A percentile compares a stretch with the other conserved stretches of the same genome.
Conservation (phyloP, 306 rosid species). For the Oemleria cerasiformis region DNA sequence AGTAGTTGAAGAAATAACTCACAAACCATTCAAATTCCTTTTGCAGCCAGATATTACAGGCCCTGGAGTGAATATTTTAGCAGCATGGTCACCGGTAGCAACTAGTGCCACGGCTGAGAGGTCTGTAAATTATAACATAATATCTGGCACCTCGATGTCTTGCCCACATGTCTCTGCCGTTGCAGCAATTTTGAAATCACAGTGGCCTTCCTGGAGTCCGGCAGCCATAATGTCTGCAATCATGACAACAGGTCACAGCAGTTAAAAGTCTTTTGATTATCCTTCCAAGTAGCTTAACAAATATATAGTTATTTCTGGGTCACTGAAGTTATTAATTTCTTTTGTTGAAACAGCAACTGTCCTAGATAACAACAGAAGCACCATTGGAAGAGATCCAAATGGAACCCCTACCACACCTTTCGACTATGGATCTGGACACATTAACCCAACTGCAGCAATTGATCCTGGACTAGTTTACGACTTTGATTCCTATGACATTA, state of each 20-base stretch:
- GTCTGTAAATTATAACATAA: slow-evolving; percentile 54
- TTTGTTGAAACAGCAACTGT: slow-evolving; percentile 43
- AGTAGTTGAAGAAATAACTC: not conserved
- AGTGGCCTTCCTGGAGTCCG: slow-evolving; percentile 57
- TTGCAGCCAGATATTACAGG: slow-evolving; percentile 65
- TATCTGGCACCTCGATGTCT: slow-evolving; percentile 71
- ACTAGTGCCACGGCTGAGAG: slow-evolving; percentile 39
- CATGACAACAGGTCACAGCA: slow-evolving; percentile 51
- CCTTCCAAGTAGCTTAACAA: not conserved
- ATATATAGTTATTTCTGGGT: slow-evolving; percentile 3
- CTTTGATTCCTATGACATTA: slow-evolving; percentile 51
- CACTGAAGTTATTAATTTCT: slow-evolving; percentile 7
- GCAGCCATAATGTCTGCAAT: slow-evolving; percentile 67
- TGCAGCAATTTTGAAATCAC: slow-evolving; percentile 51
- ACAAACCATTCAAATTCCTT: slow-evolving; percentile 10
- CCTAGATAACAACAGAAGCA: slow-evolving; percentile 36
- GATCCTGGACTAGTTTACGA: slow-evolving; percentile 59
- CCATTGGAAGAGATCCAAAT: slow-evolving; percentile 60
- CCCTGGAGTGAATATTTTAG: slow-evolving; percentile 66
- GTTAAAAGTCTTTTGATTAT: not conserved
- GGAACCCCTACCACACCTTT: slow-evolving; percentile 57
- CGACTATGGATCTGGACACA: slow-evolving; percentile 62
- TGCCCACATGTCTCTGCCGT: slow-evolving; percentile 61
- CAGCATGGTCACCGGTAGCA: slow-evolving; percentile 69
- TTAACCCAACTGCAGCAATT: slow-evolving; percentile 54